Evolutionary conservation across 2,329 filamentous ascomycete species (phyloP).

Genomic region (Xylaria hypoxylon): DNA sequence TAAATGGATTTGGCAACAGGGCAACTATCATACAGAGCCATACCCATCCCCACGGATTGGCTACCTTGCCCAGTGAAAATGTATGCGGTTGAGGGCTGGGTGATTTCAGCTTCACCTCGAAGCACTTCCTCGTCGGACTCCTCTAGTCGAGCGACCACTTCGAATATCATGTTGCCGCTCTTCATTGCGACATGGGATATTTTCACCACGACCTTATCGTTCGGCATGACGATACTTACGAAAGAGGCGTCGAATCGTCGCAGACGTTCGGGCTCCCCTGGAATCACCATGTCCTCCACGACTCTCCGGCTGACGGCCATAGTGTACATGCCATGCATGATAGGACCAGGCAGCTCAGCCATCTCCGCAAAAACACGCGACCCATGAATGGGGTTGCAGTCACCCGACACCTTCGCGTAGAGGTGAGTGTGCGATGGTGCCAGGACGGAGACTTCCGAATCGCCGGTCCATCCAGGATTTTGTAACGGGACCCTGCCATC

Average conservation of each 20-base stretch:
- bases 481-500: constrained; percentile 94
- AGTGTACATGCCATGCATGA: constrained; percentile 99
- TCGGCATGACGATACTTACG: constrained; percentile 96
- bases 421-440: constrained; percentile 98
- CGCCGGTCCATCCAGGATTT: constrained; percentile 94
- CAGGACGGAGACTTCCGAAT: constrained; percentile 85
- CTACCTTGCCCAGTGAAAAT: constrained; percentile 98
- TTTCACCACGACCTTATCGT: constrained; percentile 93
- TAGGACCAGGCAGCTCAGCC: constrained; percentile 93
- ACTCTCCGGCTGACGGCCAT: constrained; percentile 94
- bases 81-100: constrained; percentile 95
- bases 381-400: constrained; percentile 99
- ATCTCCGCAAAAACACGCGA: constrained; percentile 96
- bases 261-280: constrained; percentile 97
- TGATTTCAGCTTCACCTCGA: constrained; percentile 93
- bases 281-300: constrained; percentile 97
- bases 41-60: constrained; percentile 99
- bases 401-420: constrained; percentile 95
- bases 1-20: constrained; percentile 95
- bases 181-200: constrained; percentile 98
- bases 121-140: constrained; percentile 97
- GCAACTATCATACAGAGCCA: constrained; percentile 96
- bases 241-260: constrained; percentile 96
- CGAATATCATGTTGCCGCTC: constrained; percentile 97
- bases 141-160: constrained; percentile 94